These are phyloP conservation scores for Bruguiera parviflora DNA, from an alignment of 345 rosid genomes.

Conservation along the genomic window DNA sequence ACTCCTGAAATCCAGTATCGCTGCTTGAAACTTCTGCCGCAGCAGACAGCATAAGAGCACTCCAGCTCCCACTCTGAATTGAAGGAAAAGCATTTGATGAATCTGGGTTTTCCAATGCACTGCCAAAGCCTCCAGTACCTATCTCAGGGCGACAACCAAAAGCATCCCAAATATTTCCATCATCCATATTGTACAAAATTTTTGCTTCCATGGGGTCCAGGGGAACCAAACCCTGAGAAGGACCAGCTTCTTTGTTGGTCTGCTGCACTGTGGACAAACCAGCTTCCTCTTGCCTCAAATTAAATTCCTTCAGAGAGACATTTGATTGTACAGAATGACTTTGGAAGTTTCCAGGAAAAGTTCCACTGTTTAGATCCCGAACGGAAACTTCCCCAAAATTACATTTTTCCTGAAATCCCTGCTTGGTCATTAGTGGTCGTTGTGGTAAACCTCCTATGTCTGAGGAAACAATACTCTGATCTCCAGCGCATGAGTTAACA, in stretches of 20 bases:
- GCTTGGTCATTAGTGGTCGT: constrained; percentile 33
- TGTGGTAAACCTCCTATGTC: constrained; percentile 32
- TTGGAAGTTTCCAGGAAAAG: constrained; percentile 30
- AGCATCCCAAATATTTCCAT: constrained; percentile 63
- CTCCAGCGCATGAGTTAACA: constrained; percentile 29
- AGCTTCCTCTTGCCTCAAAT: constrained; percentile 44
- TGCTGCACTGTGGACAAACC: constrained; percentile 42
- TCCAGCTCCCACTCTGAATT: constrained; percentile 92
- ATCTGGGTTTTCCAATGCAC: constrained; percentile 43
- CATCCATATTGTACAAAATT: constrained; percentile 84
- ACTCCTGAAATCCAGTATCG: constrained; percentile 50
- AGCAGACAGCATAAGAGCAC: constrained; percentile 99
- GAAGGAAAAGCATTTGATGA: constrained; percentile 51
- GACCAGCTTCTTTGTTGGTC: constrained; percentile 21
- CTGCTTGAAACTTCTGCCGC: constrained; percentile 79
- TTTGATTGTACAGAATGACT: constrained; percentile 29
- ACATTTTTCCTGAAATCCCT: constrained; percentile 41
- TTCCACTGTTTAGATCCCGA: constrained; percentile 36
- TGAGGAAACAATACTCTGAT: constrained; percentile 28
- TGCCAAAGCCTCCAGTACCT: constrained; percentile 40
- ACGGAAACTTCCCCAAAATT: constrained; percentile 33
- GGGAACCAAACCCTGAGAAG: constrained; percentile 47
- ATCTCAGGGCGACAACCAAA: constrained; percentile 50
- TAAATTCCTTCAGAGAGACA: constrained; percentile 30
- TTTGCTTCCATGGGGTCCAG: constrained; percentile 87